phyloP scores from a whole-genome alignment of 1,284 basidiomycete genomes.

The Omphalotus olearius region DNA sequence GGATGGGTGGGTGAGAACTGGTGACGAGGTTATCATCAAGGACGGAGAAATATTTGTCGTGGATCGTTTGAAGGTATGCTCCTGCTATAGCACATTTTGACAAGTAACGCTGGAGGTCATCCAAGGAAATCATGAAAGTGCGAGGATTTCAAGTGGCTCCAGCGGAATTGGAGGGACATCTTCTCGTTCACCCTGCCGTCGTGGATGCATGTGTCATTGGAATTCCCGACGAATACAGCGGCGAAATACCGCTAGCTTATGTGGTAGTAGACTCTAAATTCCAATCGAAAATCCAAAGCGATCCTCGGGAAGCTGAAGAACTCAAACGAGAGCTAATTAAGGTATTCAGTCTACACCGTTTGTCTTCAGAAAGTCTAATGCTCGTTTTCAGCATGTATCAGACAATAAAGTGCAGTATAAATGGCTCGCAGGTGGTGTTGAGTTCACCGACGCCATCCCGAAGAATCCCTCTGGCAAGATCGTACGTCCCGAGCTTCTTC shows the following conservation, averaged over 20 bases:
- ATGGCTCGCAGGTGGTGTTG: constrained; percentile 60
- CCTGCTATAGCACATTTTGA: background rate
- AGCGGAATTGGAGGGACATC: constrained; percentile 70
- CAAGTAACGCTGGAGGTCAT: background rate
- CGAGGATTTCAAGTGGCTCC: constrained; percentile 59
- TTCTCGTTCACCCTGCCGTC: constrained; percentile 53
- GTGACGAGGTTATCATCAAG: constrained; percentile 57
- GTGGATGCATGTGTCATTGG: constrained; percentile 62
- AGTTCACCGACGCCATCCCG: constrained; percentile 64
- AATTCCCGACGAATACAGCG: constrained; percentile 72
- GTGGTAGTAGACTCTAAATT: constrained; percentile 52
- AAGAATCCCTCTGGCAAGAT: constrained; percentile 74
- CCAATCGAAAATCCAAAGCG: constrained; percentile 30
- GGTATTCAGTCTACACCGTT: constrained; percentile 23
- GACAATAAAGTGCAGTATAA: constrained; percentile 73
- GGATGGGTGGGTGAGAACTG: constrained; percentile 60
- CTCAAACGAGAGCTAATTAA: constrained; percentile 40
- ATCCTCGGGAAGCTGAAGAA: constrained; percentile 30
- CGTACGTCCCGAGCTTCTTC: constrained; percentile 25
- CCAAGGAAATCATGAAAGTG: constrained; percentile 55
- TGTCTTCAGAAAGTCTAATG: background rate
- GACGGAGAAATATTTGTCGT: constrained; percentile 55
- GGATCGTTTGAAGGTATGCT: constrained; percentile 56
- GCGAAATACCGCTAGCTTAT: constrained; percentile 75
- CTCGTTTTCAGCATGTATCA: constrained; percentile 51